Evolutionary conservation across 179 eudicot species (phyloP), one percentile per base, ranked within the genome.

Genomic region (Drosera spatulata): DNA sequence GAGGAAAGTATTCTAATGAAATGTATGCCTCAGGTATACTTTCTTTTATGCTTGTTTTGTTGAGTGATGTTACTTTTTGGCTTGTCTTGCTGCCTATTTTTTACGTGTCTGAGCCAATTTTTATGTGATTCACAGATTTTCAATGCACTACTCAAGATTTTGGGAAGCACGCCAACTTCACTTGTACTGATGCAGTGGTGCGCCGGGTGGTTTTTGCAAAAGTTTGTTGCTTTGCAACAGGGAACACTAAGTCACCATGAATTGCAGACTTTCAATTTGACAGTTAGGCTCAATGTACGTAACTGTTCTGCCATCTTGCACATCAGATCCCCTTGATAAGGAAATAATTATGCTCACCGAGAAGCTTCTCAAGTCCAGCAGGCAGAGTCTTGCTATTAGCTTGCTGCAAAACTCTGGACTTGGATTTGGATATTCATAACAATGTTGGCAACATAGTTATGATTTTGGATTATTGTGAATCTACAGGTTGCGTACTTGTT

Each of bases 191-290:
- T 44, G 15, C 85, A 78, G 59, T 73, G 74, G 80, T 80, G 78
- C 55, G 66, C 63, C 12, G 80, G 80, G 57, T 81, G 82, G 82
- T 78, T 75, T 62, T 50, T 81, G 45, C 56, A 73, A 65, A 81
- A 81, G 69, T 62, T 81, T 66, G 73, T 75, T 44, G 65, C 56
- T 64, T 70, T 67, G 52, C 80, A 73, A 61, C 71, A 58, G 53
- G 66, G 61, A 55, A 60, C 63, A 57, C 69, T 78, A 62, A 71
- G 63, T 55, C 62, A 69, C 59, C 76, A 65, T 52, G 80, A 73
- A 37, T 58, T 77, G 70, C 66, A 62, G 55, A 61, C 75, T 59
- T 75, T 73, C 76, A 72, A 75, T 66, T 68, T 75, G 64, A 72
- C 64, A 50, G 49, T 77, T 69, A 78, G 61, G 61, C 72, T 72